Percentiles rank a stretch among this genome's conserved stretches.
Evolutionary conservation across 306 rosid genomes (phyloP).

Genomic region (Malus sieversii): DNA sequence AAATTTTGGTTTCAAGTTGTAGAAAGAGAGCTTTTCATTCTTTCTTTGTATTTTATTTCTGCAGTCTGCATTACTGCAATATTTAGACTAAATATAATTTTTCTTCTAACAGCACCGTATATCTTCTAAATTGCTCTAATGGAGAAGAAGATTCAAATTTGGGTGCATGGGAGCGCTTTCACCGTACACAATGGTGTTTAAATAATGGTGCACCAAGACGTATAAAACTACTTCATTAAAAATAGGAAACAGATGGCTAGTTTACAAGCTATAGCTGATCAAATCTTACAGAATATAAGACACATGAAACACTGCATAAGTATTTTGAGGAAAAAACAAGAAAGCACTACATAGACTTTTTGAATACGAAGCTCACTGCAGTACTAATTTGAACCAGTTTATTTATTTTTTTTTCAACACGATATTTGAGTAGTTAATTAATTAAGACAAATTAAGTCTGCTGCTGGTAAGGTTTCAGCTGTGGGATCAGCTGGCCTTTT

Average conservation of each 20-base stretch:
- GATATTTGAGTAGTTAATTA: conserved; percentile 16
- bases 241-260: conserved; percentile 31
- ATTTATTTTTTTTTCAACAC: conserved; percentile 37
- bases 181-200: too few relatives aligned
- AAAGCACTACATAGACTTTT: conserved; percentile 26
- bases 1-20: conserved; percentile 5
- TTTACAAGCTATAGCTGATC: conserved; percentile 48
- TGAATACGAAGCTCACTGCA: conserved; percentile 32
- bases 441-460: conserved; percentile 19
- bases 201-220: not conserved
- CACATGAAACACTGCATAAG: conserved; percentile 25
- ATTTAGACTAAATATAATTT: not conserved
- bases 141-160: too few relatives aligned
- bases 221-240: conserved; percentile 51
- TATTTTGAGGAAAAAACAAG: not conserved
- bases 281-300: conserved; percentile 46
- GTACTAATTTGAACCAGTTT: conserved; percentile 42
- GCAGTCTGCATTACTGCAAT: not conserved
- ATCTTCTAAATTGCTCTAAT: not conserved
- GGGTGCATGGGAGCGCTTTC: too few relatives aligned
- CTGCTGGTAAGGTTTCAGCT: conserved; percentile 45
- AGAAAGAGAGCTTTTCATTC: not conserved
- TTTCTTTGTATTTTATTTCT: not conserved
- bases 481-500: conserved; percentile 52
- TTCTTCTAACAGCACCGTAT: too few relatives aligned